A percentile compares a stretch with the other conserved stretches of the same genome.
These are phyloP conservation scores for Saccharomycopsis vini DNA, from an alignment of 805 yeast species.

Conservation along the genomic window DNA sequence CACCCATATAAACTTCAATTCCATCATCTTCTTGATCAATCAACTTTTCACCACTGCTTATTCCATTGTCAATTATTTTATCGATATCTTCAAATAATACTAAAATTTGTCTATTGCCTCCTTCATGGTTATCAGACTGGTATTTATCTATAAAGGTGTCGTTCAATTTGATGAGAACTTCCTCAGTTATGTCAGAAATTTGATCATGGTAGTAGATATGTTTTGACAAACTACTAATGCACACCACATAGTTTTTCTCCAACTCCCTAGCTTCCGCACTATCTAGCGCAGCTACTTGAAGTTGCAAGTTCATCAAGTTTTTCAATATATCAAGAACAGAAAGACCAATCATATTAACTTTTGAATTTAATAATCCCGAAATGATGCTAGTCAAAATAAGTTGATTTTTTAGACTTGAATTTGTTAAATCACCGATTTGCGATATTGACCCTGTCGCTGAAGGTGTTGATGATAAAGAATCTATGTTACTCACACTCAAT, in stretches of 20 bases:
- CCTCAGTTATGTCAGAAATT: slow-evolving; percentile 69
- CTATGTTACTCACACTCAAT: slow-evolving; percentile 13
- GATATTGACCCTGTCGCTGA: slow-evolving; percentile 12
- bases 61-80: slow-evolving; percentile 2
- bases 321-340: slow-evolving; percentile 74
- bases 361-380: slow-evolving; percentile 58
- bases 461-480: background rate
- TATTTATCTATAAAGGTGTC: slow-evolving; percentile 19
- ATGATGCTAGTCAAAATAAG: slow-evolving; percentile 37
- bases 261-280: background rate
- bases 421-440: slow-evolving; percentile 20
- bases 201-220: slow-evolving; percentile 86
- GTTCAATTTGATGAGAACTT: slow-evolving; percentile 39
- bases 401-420: slow-evolving; percentile 23
- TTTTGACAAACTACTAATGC: slow-evolving; percentile 61
- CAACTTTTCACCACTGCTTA: background rate
- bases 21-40: background rate
- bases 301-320: slow-evolving; percentile 44
- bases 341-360: slow-evolving; percentile 78
- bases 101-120: background rate
- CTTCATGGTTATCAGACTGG: too few relatives aligned
- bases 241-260: slow-evolving; percentile 27
- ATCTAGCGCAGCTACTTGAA: too few relatives aligned
- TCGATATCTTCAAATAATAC: slow-evolving; percentile 8
- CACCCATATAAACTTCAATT: slow-evolving; percentile 10